phyloP scores from a whole-genome alignment of 208 protist genomes.

The Trypanosoma scelopori region DNA sequence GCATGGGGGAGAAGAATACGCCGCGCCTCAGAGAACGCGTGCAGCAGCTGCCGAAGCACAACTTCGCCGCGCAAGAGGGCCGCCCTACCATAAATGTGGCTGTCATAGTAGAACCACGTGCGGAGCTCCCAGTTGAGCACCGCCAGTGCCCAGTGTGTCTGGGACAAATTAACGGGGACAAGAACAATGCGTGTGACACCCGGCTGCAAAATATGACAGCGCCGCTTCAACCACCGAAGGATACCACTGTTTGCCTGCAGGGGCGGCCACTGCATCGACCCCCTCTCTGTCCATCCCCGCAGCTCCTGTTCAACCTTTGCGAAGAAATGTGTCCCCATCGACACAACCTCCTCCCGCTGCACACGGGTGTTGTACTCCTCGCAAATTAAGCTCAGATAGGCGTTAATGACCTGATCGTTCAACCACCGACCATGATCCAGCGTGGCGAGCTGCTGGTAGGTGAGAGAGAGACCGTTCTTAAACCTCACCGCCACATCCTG shows the following conservation, averaged over 20 bases:
- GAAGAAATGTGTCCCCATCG: constrained; percentile 81
- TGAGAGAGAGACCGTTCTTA: constrained; percentile 41
- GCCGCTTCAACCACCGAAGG: constrained; percentile 73
- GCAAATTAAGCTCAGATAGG: constrained; percentile 71
- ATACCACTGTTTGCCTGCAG: constrained; percentile 40
- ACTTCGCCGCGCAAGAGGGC: constrained; percentile 19
- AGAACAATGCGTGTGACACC: constrained; percentile 52
- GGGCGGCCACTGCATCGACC: constrained; percentile 12
- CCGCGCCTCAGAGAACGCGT: constrained; percentile 42
- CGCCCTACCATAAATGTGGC: constrained; percentile 34
- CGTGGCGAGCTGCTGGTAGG: constrained; percentile 59
- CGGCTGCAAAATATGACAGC: constrained; percentile 56
- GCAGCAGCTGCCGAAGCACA: constrained; percentile 37
- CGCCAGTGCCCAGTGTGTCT: constrained; percentile 76
- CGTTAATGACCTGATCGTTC: constrained; percentile 86
- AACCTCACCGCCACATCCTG: constrained; percentile 36
- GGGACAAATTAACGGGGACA: constrained; percentile 70
- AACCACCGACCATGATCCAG: constrained; percentile 57
- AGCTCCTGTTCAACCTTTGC: constrained; percentile 66
- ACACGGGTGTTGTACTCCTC: constrained; percentile 25
- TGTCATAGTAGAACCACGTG: constrained; percentile 71
- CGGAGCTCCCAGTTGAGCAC: constrained; percentile 46
- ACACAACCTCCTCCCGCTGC: constrained; percentile 30
- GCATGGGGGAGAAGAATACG: constrained; percentile 16
- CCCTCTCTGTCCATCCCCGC: not conserved